Conservation (phyloP, 2,329 filamentous ascomycete genomes). For the Ophiostoma montium region DNA sequence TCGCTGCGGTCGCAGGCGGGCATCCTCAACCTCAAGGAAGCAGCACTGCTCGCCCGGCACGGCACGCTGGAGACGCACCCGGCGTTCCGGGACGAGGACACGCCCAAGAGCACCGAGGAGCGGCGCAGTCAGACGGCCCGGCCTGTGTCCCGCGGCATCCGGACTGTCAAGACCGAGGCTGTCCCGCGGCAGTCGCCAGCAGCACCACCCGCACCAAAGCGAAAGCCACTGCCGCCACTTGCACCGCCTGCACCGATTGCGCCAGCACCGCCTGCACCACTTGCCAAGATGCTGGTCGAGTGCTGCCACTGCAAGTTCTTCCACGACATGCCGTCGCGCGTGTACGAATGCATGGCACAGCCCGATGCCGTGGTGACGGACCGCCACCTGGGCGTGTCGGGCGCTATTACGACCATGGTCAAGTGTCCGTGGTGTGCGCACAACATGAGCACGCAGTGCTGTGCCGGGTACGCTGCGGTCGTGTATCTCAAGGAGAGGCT, state of each 20-base stretch:
- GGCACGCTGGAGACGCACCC: slow-evolving; percentile 2
- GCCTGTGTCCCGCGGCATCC: slow-evolving; percentile 13
- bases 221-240: neutral
- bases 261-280: neutral
- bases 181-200: no score
- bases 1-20: slow-evolving; percentile 2
- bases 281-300: slow-evolving; percentile 51
- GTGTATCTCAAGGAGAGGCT: slow-evolving; percentile 52
- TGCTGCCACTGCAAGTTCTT: slow-evolving; percentile 51
- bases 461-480: slow-evolving; percentile 52
- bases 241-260: neutral
- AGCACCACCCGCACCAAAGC: no score
- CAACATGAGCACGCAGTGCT: slow-evolving; percentile 55
- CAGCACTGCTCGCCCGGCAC: neutral
- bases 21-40: neutral
- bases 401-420: slow-evolving; percentile 45
- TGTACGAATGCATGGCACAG: slow-evolving; percentile 51
- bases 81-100: neutral
- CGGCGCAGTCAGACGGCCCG: slow-evolving; percentile 4
- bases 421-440: slow-evolving; percentile 61
- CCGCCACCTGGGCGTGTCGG: slow-evolving; percentile 36
- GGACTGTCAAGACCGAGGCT: slow-evolving; percentile 3
- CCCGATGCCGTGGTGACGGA: slow-evolving; percentile 41
- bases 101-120: neutral
- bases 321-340: slow-evolving; percentile 49